Evolutionary conservation across 352 stramenopile species (phyloP).

Genomic region (Globisporangium nagaii): DNA sequence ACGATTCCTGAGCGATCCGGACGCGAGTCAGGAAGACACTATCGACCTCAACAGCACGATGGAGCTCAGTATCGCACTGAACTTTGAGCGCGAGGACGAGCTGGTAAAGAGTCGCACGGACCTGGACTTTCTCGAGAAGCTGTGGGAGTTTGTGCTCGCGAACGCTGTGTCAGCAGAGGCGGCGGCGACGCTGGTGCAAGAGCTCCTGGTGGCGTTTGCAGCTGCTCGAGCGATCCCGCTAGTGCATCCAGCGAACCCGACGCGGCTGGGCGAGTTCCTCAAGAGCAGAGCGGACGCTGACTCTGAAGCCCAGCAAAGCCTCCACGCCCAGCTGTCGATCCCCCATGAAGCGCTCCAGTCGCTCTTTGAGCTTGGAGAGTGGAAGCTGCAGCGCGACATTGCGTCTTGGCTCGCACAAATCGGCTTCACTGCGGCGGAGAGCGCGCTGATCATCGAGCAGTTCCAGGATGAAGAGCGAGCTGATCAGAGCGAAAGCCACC

Average conservation of each 20-base stretch:
- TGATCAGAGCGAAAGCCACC: background rate
- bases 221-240: slow-evolving; percentile 5
- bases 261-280: slow-evolving; percentile 7
- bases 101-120: slow-evolving; percentile 1
- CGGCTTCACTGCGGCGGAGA: slow-evolving; percentile 11
- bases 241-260: slow-evolving; percentile 12
- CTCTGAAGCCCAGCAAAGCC: background rate
- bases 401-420: slow-evolving; percentile 13
- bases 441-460: slow-evolving; percentile 2
- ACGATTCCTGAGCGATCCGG: slow-evolving; percentile 3
- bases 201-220: slow-evolving; percentile 6
- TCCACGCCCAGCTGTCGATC: slow-evolving; percentile 1
- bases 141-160: slow-evolving; percentile 14
- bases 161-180: background rate
- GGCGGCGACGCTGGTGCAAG: slow-evolving; percentile 2
- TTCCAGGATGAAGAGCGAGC: background rate
- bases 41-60: slow-evolving; percentile 12
- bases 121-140: slow-evolving; percentile 12
- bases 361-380: slow-evolving; percentile 12
- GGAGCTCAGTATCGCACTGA: slow-evolving; percentile 10
- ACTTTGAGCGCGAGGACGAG: slow-evolving; percentile 2
- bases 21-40: background rate
- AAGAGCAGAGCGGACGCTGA: background rate
- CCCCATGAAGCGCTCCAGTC: slow-evolving; percentile 2
- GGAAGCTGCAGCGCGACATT: slow-evolving; percentile 13